Conservation (phyloP, 2,329 filamentous ascomycete genomes). For the Ophiosphaerella narmari region DNA sequence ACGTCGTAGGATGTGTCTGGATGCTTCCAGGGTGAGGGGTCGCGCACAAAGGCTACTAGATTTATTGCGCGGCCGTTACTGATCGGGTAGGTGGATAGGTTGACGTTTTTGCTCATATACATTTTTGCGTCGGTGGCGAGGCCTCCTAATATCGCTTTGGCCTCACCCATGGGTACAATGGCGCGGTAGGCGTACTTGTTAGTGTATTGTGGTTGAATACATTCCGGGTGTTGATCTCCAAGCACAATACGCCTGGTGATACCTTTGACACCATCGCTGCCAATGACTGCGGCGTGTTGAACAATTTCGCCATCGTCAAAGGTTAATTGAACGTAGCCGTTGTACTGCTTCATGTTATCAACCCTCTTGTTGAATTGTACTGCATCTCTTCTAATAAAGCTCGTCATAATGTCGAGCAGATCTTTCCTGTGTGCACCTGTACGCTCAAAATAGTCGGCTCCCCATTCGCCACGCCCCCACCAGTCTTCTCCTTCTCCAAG, state of each 20-base stretch:
- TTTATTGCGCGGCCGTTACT: constrained; percentile 23
- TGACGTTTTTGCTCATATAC: constrained; percentile 26
- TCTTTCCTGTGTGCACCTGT: constrained; percentile 51
- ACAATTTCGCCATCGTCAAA: constrained; percentile 45
- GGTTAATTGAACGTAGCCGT: constrained; percentile 43
- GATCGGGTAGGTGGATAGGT: constrained; percentile 31
- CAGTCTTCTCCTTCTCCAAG: constrained; percentile 47
- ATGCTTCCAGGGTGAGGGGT: constrained; percentile 15
- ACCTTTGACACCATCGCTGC: constrained; percentile 55
- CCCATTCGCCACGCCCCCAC: constrained; percentile 43
- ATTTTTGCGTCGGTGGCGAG: constrained; percentile 37
- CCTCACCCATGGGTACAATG: constrained; percentile 43
- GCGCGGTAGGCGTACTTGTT: constrained; percentile 34
- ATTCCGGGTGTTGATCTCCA: constrained; percentile 14
- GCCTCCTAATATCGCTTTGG: constrained; percentile 44
- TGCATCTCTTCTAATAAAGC: constrained; percentile 41
- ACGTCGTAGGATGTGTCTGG: constrained; percentile 17
- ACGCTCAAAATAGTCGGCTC: constrained; percentile 45
- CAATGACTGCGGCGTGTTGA: constrained; percentile 49
- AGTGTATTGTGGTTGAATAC: constrained; percentile 29
- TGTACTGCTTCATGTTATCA: constrained; percentile 34
- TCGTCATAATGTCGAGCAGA: constrained; percentile 55
- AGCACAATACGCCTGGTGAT: constrained; percentile 25
- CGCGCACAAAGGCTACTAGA: constrained; percentile 27
- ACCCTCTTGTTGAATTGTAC: constrained; percentile 38